Evolutionary conservation across 164 flowering plant species (phyloP), one percentile per base, ranked within the genome.

Genomic region (Berberis vulgaris): DNA sequence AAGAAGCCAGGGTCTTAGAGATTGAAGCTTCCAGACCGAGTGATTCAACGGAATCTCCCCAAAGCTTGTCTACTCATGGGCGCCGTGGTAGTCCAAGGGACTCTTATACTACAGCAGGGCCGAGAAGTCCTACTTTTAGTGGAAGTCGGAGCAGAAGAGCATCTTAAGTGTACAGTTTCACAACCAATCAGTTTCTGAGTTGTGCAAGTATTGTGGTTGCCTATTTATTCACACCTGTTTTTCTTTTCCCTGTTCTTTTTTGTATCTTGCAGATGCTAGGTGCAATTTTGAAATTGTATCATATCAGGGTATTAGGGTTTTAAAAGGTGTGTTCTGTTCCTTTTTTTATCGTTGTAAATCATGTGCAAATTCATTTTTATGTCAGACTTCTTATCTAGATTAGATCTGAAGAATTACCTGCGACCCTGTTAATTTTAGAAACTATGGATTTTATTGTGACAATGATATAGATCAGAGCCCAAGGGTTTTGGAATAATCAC

Each of bases 1-100:
- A 91, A 41, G 99, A 94, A 82, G 85, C 91, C 62, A 85, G 78
- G 67, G 26, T 26, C 26, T 26, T 26, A 26, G 96, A 89, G 81
- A 65, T 73, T 11, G 91, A 86, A 69, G 71, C 71, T 41, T 40
- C 61, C 2, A 83, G 69, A 74, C 85, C 78, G 47, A 73, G 73
- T 38, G 87, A 80, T n/a, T 60, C 82, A 61, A 77, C 68, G n/a
- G 76, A 57, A 64, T 78, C 85, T 54, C 84, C 91, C 5, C 83
- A 76, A 49, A 73, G 65, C 43, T 44, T 61, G 60, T 62, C 84
- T 58, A 66, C 78, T 70, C 84, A 69, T 68, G 81, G 79, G 50
- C 43, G 10, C 53, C 83, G 85, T 41, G 84, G 88, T 50, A 79
- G 76, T 78, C 26, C 26, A 26, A 79, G 79, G 61, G 89, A 79